Evolutionary conservation across 371 early-diverging fungal genomes (phyloP).

Genomic region (Smittium culicis): DNA sequence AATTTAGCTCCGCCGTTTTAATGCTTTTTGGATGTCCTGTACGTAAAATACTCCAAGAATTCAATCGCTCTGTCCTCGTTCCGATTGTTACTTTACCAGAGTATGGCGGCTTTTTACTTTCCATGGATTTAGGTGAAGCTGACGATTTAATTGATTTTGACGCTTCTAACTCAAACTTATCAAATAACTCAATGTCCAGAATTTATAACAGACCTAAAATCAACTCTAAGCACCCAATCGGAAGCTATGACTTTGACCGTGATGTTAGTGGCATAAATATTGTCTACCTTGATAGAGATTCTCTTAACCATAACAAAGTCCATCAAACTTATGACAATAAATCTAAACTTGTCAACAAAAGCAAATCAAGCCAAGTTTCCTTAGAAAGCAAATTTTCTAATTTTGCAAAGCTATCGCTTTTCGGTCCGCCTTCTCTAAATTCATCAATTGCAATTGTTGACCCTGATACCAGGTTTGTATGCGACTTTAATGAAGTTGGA

Average conservation of each 20-base stretch:
- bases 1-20: slow-evolving; percentile 49
- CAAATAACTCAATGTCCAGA: neutral
- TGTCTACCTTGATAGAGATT: neutral
- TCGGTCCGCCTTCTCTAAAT: slow-evolving; percentile 22
- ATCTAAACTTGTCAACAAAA: neutral
- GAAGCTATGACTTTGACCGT: neutral
- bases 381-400: slow-evolving; percentile 1
- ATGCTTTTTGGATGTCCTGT: slow-evolving; percentile 40
- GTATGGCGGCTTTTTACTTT: slow-evolving; percentile 58
- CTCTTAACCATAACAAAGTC: neutral
- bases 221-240: neutral
- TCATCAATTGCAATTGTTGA: slow-evolving; percentile 63
- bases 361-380: neutral
- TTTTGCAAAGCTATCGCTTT: slow-evolving; percentile 22
- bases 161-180: neutral
- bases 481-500: slow-evolving; percentile 59
- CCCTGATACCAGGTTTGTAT: slow-evolving; percentile 57
- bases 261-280: slow-evolving; percentile 4
- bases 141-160: neutral
- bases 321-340: neutral
- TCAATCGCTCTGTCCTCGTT: slow-evolving; percentile 42
- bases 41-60: slow-evolving; percentile 18
- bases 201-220: neutral
- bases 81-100: slow-evolving; percentile 58
- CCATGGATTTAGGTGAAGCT: slow-evolving; percentile 22